Percentiles rank a stretch among this genome's conserved stretches.
These are phyloP conservation scores for Schizosaccharomyces lindneri DNA, from an alignment of 805 yeast species.

Conservation along the genomic window DNA sequence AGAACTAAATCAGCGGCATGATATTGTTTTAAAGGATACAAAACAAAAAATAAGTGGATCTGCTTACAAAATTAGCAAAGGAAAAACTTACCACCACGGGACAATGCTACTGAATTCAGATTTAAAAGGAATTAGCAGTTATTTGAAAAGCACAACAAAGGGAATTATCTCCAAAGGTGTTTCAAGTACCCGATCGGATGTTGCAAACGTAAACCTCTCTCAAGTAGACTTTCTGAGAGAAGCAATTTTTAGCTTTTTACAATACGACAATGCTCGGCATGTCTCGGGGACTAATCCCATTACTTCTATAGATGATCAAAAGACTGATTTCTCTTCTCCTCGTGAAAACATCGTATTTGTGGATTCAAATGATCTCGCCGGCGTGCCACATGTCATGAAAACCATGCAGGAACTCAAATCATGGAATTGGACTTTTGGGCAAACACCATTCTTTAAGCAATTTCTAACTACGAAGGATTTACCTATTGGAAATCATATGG, in stretches of 20 bases:
- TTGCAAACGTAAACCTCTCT: constrained; percentile 33
- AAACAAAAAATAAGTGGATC: constrained; percentile 61
- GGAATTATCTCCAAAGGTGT: constrained; percentile 29
- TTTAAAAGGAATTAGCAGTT: constrained; percentile 30
- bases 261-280: not conserved
- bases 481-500: constrained; percentile 11
- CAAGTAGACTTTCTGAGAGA: constrained; percentile 21
- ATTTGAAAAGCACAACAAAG: constrained; percentile 24
- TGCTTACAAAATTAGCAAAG: constrained; percentile 64
- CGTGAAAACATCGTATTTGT: not conserved
- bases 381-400: constrained; percentile 1
- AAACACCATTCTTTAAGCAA: constrained; percentile 51
- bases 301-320: not conserved
- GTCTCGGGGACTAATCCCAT: not conserved
- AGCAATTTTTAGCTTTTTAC: not conserved
- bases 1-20: constrained; percentile 51
- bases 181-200: constrained; percentile 59
- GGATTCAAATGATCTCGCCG: not conserved
- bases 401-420: constrained; percentile 5
- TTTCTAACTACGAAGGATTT: not conserved
- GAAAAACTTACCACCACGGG: constrained; percentile 81
- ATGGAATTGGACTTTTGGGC: constrained; percentile 58
- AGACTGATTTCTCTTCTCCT: not conserved
- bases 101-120: constrained; percentile 64
- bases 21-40: constrained; percentile 27